These are phyloP conservation scores for Vanderwaltozyma verrucispora DNA, from an alignment of 805 yeast genomes.

Conservation along the genomic window DNA sequence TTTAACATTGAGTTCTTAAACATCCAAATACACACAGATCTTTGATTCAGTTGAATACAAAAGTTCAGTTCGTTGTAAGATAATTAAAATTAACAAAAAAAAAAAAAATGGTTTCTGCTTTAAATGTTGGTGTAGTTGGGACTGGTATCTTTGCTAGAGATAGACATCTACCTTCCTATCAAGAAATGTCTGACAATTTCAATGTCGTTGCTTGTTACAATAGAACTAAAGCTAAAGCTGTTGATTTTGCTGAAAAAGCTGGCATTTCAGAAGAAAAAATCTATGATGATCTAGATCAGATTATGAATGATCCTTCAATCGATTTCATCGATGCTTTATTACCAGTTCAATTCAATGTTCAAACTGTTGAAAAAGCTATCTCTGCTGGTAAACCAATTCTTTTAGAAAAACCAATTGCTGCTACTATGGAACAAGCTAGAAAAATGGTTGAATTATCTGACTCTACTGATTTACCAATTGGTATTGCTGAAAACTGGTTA, in stretches of 20 bases:
- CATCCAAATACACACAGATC: no score
- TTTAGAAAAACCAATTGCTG: slow-evolving; percentile 90
- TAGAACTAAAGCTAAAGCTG: slow-evolving; percentile 79
- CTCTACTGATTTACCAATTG: slow-evolving; percentile 54
- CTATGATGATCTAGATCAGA: slow-evolving; percentile 51
- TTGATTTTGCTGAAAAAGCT: slow-evolving; percentile 59
- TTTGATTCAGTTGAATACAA: no score
- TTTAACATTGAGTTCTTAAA: no score
- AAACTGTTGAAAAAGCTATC: slow-evolving; percentile 59
- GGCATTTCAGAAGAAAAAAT: slow-evolving; percentile 41
- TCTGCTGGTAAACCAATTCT: slow-evolving; percentile 67
- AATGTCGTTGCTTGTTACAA: slow-evolving; percentile 65
- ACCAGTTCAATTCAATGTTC: slow-evolving; percentile 77
- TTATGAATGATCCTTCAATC: slow-evolving; percentile 53
- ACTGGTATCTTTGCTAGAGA: slow-evolving; percentile 86
- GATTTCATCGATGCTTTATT: slow-evolving; percentile 77
- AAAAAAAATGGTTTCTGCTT: slow-evolving; percentile 14
- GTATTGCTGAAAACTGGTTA: slow-evolving; percentile 80
- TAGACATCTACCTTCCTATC: slow-evolving; percentile 66
- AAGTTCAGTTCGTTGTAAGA: background rate
- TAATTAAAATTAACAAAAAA: background rate
- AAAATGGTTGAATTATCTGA: slow-evolving; percentile 63
- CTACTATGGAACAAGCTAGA: slow-evolving; percentile 67
- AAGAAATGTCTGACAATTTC: slow-evolving; percentile 40
- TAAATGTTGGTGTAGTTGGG: slow-evolving; percentile 61